phyloP scores from a whole-genome alignment of 2,329 filamentous ascomycete genomes.

The Anthostomella pinea region DNA sequence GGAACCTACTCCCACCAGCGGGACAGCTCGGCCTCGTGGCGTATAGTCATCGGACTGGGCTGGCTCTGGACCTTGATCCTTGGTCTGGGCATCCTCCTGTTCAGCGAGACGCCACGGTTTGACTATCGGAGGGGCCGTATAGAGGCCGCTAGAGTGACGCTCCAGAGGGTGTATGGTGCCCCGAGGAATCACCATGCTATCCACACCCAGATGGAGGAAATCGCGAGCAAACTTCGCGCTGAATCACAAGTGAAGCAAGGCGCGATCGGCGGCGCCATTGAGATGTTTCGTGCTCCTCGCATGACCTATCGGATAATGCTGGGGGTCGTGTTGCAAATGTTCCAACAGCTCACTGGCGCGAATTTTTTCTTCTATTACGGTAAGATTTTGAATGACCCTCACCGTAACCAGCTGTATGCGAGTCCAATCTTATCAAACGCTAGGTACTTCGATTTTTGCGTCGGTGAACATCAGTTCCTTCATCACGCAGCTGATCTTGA shows the following conservation, averaged over 20 bases:
- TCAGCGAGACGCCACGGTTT: constrained; percentile 52
- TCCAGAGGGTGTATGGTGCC: constrained; percentile 47
- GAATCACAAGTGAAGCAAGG: constrained; percentile 33
- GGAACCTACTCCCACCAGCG: constrained; percentile 50
- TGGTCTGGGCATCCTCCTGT: constrained; percentile 46
- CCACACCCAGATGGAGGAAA: constrained; percentile 38
- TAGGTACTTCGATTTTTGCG: constrained; percentile 48
- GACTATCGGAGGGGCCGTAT: constrained; percentile 46
- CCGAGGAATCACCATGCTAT: constrained; percentile 21
- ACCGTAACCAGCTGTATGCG: too few relatives aligned
- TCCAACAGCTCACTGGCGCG: constrained; percentile 67
- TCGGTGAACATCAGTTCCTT: constrained; percentile 55
- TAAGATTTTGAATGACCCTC: too few relatives aligned
- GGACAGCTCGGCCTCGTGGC: constrained; percentile 51
- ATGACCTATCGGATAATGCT: constrained; percentile 62
- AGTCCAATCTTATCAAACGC: too few relatives aligned
- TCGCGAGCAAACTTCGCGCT: constrained; percentile 50
- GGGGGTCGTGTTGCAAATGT: constrained; percentile 59
- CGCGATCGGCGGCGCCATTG: constrained; percentile 34
- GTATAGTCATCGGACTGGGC: constrained; percentile 55
- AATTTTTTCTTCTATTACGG: constrained; percentile 68
- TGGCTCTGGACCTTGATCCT: constrained; percentile 50
- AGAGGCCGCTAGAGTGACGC: constrained; percentile 45
- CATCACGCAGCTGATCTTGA: constrained; percentile 65
- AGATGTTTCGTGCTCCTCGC: constrained; percentile 62